Base-by-base conservation (phyloP, 164 flowering plant species). In the Paratinospora sagittata region DNA sequence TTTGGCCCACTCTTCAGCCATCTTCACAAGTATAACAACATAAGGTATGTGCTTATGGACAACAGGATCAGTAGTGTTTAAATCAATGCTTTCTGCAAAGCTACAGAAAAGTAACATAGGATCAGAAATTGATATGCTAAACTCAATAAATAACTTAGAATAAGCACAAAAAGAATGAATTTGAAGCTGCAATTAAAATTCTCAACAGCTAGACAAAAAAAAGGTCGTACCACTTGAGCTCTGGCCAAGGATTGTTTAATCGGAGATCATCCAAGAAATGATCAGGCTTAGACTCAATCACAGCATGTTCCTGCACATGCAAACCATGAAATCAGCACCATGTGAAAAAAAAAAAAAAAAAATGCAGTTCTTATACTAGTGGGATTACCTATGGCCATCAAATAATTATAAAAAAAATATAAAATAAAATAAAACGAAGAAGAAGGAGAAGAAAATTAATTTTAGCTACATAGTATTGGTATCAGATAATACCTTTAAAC, bases 281-380 rank as follows among this genome's bases (percentile, higher is more conserved):
- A 74, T 96, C 99, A 74, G 99, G 99, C 81, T 96, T 96, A 81
- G 99, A 87, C 71, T 96, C 99, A 72, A 96, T 82, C 21, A 96
- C 95, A 30, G 88, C 70, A 79, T 94, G 97, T 75, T 94, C 98
- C 98, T 94, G 87, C 73, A 71, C n/a, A 75, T 27, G 58, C 19
- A 21, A 52, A 52, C 9, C 19, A 52, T 52, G 58, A 52, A 52
- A 17, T 52, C n/a, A 52, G 16, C 21, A n/a, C n/a, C n/a, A 52
- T 19, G 58, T 52, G 58, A n/a, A 52, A 17, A 52, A 19, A 7
- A 52, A n/a, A n/a, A n/a, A 52, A 52, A 21, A 52, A 19, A 17
- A 14, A 52, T 14, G 21, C 6, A 39, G 43, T 39, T 39, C 5
- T 39, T 7, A 39, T 39, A 8, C 58, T 13, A 52, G n/a, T 52